phyloP scores from a whole-genome alignment of 306 rosid genomes.

The Alnus glutinosa region DNA sequence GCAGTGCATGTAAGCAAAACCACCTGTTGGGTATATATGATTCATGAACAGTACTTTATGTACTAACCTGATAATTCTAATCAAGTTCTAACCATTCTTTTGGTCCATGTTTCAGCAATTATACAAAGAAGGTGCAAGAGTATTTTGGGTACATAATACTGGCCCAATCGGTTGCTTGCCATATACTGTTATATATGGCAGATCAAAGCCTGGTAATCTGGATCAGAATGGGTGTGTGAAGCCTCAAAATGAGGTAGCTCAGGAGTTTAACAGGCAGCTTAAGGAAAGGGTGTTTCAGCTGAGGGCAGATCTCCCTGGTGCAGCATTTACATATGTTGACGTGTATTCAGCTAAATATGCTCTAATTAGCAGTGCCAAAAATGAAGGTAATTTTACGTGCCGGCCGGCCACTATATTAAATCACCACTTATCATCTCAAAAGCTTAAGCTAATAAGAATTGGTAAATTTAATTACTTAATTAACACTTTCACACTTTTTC shows the following conservation, averaged over 20 bases:
- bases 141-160: conserved; percentile 79
- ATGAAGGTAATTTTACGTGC: conserved; percentile 40
- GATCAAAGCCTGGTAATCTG: conserved; percentile 48
- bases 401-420: too few species aligned
- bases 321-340: conserved; percentile 66
- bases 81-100: not conserved
- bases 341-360: conserved; percentile 65
- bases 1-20: conserved; percentile 55
- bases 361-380: conserved; percentile 55
- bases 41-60: not conserved
- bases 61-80: not conserved
- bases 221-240: conserved; percentile 68
- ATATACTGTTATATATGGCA: conserved; percentile 40
- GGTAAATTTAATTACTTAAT: too few species aligned
- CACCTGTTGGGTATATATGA: not conserved
- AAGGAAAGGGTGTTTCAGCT: conserved; percentile 45
- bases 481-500: too few species aligned
- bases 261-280: conserved; percentile 68
- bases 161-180: conserved; percentile 90
- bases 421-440: too few species aligned
- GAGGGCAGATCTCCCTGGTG: conserved; percentile 47
- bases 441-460: too few species aligned
- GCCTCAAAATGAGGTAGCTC: conserved; percentile 70
- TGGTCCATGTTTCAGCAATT: conserved; percentile 50
- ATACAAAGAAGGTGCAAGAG: conserved; percentile 71